Evolutionary conservation across 805 yeast genomes (phyloP).

Genomic region (Dipodascus albidus): DNA sequence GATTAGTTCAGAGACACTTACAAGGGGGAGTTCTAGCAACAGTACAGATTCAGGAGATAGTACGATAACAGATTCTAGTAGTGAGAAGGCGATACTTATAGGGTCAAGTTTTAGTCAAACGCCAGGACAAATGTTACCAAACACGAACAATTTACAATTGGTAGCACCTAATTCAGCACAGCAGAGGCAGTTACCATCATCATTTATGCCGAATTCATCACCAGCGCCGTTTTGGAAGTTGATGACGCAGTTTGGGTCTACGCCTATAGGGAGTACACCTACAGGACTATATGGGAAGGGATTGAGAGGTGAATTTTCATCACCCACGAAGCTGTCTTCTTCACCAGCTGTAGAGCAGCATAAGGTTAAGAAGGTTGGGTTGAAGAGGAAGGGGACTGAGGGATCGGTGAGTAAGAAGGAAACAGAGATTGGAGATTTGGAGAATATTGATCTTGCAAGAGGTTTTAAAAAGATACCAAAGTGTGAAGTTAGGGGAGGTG

Average conservation of each 20-base stretch:
- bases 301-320: slow-evolving; percentile 2
- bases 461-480: slow-evolving; percentile 25
- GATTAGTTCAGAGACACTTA: not conserved
- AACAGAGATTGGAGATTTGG: slow-evolving; percentile 30
- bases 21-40: not conserved
- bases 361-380: not conserved
- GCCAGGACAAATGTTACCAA: slow-evolving; percentile 6
- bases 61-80: not conserved
- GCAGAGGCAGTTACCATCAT: slow-evolving; percentile 28
- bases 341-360: slow-evolving; percentile 19
- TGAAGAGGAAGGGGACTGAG: not conserved
- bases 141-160: slow-evolving; percentile 22
- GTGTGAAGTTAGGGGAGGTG: slow-evolving; percentile 8
- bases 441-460: slow-evolving; percentile 37
- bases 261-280: slow-evolving; percentile 18
- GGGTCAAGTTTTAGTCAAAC: not conserved
- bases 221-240: slow-evolving; percentile 88
- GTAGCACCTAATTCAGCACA: slow-evolving; percentile 28
- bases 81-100: not conserved
- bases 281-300: not conserved
- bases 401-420: not conserved
- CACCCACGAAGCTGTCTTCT: slow-evolving; percentile 9
- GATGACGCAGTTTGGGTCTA: slow-evolving; percentile 54
- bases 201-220: slow-evolving; percentile 45
- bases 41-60: not conserved